Evolutionary conservation across 768 basidiomycete genomes (phyloP), one percentile per base, ranked within the genome.

Genomic region (Scleroderma bovista): DNA sequence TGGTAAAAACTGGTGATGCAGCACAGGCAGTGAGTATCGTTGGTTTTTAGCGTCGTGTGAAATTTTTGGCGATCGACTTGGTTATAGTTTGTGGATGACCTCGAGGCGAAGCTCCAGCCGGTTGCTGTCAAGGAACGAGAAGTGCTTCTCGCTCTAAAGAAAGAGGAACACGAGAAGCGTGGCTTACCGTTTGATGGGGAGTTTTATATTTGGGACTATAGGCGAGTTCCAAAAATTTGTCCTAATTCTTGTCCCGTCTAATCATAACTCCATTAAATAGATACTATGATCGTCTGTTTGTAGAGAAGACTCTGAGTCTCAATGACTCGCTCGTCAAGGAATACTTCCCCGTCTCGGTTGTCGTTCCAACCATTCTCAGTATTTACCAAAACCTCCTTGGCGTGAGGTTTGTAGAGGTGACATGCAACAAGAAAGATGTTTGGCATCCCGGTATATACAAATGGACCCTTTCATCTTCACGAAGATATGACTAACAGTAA

Each of bases 171-270:
- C 52, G 69, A 76, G 50, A 73, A 75, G 55, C 72, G 69, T 19
- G 81, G 79, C 1, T 60, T 80, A 36, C 80, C 79, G 0, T 84
- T 83, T 54, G 86, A 92, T 52, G 79, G 80, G 51, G 69, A 84
- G 59, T 83, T 93, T 61, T 85, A 84, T 59, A 71, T 89, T 47
- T 93, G 89, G 88, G 92, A 93, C 60, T 93, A 90, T 63, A 76
- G 86, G 57, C 84, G 81, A 52, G 81, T 5, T 22, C 75, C 79
- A 37, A n/a, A 4, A 23, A 7, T 32, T 1, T 7, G 36, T n/a
- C 22, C 19, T n/a, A 6, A 17, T 17, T 6, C 12, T 20, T 11
- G 15, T 5, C 19, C n/a, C n/a, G n/a, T 13, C 44, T 58, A 26
- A 23, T 11, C 41, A 40, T 10, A 6, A 9, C 33, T 24, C 5